These are phyloP conservation scores for Rhizopogon vinicolor DNA, from an alignment of 768 basidiomycete species.

Conservation along the genomic window DNA sequence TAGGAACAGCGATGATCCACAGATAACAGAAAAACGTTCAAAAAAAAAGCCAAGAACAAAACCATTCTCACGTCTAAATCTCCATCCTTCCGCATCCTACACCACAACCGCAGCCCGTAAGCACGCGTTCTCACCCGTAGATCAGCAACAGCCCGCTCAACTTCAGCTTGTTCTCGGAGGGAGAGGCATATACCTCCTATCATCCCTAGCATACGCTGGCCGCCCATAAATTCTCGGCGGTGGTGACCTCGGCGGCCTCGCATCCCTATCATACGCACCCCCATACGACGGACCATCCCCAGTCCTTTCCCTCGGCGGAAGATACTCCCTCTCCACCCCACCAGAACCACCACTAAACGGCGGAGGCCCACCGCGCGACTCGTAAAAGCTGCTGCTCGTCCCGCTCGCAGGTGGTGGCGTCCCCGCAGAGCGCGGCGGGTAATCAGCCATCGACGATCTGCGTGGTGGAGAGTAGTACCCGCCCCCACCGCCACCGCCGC, in stretches of 20 bases:
- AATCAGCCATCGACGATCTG: slow-evolving; percentile 16
- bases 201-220: slow-evolving; percentile 23
- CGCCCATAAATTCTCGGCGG: slow-evolving; percentile 14
- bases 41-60: background rate
- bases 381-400: slow-evolving; percentile 28
- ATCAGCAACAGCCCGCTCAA: background rate
- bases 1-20: too few species aligned
- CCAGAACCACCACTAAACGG: slow-evolving; percentile 13
- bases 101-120: background rate
- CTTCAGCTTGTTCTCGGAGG: slow-evolving; percentile 10
- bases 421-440: slow-evolving; percentile 16
- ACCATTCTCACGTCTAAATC: background rate
- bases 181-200: slow-evolving; percentile 32
- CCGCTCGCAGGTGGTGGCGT: slow-evolving; percentile 21
- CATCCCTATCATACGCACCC: slow-evolving; percentile 33
- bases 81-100: background rate
- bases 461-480: slow-evolving; percentile 31
- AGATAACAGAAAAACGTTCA: too few species aligned
- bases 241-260: slow-evolving; percentile 19
- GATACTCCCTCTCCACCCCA: slow-evolving; percentile 32
- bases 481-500: slow-evolving; percentile 9
- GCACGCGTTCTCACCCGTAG: background rate
- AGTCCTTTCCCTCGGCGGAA: slow-evolving; percentile 14
- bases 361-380: slow-evolving; percentile 14
- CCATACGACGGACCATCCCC: slow-evolving; percentile 24